These are phyloP conservation scores for Cordyceps fumosorosea DNA, from an alignment of 2,329 filamentous ascomycete genomes.

Conservation along the genomic window DNA sequence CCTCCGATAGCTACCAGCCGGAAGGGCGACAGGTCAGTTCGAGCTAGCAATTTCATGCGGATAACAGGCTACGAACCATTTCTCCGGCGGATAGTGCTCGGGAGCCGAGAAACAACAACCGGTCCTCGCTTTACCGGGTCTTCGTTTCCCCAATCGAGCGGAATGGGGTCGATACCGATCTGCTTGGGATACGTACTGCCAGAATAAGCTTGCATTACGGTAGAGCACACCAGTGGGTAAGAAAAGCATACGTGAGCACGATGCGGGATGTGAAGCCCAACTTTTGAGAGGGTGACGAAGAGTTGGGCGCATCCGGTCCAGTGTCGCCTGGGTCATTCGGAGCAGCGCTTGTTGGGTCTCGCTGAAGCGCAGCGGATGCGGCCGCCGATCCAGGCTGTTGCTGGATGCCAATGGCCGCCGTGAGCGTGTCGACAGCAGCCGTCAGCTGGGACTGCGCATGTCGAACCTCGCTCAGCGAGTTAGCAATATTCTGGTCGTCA, in stretches of 20 bases:
- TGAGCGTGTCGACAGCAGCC: conserved; percentile 33
- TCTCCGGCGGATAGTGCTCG: conserved; percentile 69
- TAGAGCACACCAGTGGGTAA: not conserved
- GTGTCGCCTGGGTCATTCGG: not conserved
- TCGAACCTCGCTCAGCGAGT: conserved; percentile 34
- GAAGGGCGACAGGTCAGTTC: conserved; percentile 6
- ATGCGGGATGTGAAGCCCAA: conserved; percentile 47
- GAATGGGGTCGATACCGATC: conserved; percentile 85
- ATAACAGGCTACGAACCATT: conserved; percentile 55
- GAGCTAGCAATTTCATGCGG: not conserved
- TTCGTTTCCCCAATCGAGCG: conserved; percentile 77
- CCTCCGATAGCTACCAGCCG: conserved; percentile 47
- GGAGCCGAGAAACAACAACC: conserved; percentile 74
- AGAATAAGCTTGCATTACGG: not conserved
- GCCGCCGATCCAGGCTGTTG: not conserved
- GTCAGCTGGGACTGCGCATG: conserved; percentile 35
- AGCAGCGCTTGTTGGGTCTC: not conserved
- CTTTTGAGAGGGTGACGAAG: conserved; percentile 30
- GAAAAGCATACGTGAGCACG: conserved; percentile 41
- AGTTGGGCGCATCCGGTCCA: conserved; percentile 18
- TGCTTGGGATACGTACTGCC: conserved; percentile 80
- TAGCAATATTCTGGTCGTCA: conserved; percentile 6
- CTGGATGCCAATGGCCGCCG: conserved; percentile 22
- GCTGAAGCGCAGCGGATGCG: not conserved
- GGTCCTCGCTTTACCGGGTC: conserved; percentile 74